These are phyloP conservation scores for Clitoria ternatea DNA, from an alignment of 306 rosid species.

Conservation along the genomic window DNA sequence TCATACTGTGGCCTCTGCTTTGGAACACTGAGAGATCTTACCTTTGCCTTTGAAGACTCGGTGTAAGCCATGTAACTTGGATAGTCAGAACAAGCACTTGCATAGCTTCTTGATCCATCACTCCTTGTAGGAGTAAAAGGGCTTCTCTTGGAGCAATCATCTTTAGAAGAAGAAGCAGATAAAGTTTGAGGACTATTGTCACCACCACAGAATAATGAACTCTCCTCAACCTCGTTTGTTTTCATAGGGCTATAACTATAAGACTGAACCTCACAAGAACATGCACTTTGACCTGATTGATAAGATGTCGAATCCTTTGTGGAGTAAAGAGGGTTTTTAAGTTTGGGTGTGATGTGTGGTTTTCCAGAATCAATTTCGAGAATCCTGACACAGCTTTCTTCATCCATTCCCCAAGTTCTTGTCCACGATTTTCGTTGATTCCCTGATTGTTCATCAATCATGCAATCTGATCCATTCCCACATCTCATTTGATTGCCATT, in stretches of 20 bases:
- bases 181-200: constrained; percentile 48
- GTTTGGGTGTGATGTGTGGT: constrained; percentile 30
- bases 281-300: constrained; percentile 45
- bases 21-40: constrained; percentile 72
- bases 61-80: constrained; percentile 87
- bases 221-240: constrained; percentile 38
- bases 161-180: constrained; percentile 54
- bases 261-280: constrained; percentile 46
- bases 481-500: constrained; percentile 24
- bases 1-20: constrained; percentile 66
- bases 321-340: constrained; percentile 45
- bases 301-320: constrained; percentile 50
- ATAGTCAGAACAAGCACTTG: constrained; percentile 49
- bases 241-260: constrained; percentile 36
- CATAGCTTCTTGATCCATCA: constrained; percentile 58
- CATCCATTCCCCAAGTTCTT: constrained; percentile 29
- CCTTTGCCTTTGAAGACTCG: constrained; percentile 72
- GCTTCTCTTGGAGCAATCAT: constrained; percentile 41
- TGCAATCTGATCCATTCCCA: constrained; percentile 22
- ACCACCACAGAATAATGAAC: constrained; percentile 45
- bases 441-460: constrained; percentile 32
- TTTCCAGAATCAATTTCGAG: constrained; percentile 50
- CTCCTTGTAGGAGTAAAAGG: constrained; percentile 69
- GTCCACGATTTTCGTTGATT: constrained; percentile 35
- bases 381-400: constrained; percentile 42